Conservation (phyloP, 108 stramenopile species). For the Licmophora abbreviata region DNA sequence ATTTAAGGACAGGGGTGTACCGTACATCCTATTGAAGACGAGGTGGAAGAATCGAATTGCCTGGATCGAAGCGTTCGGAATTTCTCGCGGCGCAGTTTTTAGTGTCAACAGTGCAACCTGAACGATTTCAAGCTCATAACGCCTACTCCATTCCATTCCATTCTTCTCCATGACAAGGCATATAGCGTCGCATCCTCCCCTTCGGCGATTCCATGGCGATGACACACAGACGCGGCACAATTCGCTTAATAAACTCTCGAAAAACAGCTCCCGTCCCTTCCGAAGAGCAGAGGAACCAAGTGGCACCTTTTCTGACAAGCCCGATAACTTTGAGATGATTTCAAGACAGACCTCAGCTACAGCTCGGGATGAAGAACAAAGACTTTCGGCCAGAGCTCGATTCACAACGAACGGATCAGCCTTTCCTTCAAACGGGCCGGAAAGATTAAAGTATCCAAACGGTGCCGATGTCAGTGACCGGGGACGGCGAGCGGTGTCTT, state of each 20-base stretch:
- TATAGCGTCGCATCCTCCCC: conserved; percentile 33
- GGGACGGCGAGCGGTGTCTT: no score
- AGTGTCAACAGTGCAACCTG: conserved; percentile 58
- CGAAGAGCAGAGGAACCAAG: no score
- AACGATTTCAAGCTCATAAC: conserved; percentile 63
- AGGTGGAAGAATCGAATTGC: conserved; percentile 51
- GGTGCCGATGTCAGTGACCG: no score
- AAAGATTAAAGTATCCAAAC: conserved; percentile 56
- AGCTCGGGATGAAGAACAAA: no score
- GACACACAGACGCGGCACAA: conserved; percentile 37
- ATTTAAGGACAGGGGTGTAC: no score
- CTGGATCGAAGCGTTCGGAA: conserved; percentile 36
- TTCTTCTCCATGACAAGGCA: conserved; percentile 29
- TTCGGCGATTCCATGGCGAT: conserved; percentile 39
- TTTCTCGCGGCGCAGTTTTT: conserved; percentile 64
- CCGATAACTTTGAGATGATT: no score
- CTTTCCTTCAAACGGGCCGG: conserved; percentile 24
- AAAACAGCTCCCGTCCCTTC: conserved; percentile 15
- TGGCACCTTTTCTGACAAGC: no score
- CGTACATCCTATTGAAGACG: conserved; percentile 45
- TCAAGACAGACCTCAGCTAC: no score
- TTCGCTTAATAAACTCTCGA: conserved; percentile 48
- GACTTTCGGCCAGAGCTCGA: conserved; percentile 39
- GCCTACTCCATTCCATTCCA: conserved; percentile 41
- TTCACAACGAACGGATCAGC: conserved; percentile 47